A percentile compares a stretch with the other conserved stretches of the same genome.
Conservation (phyloP, 78 protist species). For the Planoprotostelium fungivorum region DNA sequence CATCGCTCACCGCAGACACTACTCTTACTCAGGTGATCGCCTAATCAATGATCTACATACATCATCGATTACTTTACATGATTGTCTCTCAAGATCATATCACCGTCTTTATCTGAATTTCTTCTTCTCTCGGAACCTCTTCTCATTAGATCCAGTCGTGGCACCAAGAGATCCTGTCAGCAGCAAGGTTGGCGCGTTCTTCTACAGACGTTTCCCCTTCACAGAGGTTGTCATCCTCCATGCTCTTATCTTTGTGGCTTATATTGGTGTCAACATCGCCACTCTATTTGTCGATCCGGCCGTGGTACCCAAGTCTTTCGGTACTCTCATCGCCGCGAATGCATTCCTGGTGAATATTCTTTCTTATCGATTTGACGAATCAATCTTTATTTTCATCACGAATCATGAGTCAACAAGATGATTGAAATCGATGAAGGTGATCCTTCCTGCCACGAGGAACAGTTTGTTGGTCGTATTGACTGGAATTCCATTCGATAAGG, state of each 20-base stretch:
- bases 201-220: neutral
- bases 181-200: neutral
- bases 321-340: neutral
- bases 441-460: neutral
- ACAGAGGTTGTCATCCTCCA: neutral
- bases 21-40: neutral
- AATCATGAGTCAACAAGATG: no score
- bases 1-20: neutral
- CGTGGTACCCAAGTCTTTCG: neutral
- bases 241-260: neutral
- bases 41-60: no score
- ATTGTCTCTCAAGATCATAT: neutral
- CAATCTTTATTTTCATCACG: no score
- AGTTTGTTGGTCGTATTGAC: neutral
- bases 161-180: no score
- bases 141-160: no score
- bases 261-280: neutral
- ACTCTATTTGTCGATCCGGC: neutral
- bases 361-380: no score
- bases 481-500: no score
- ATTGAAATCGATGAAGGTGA: no score
- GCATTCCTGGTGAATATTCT: neutral
- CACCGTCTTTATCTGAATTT: neutral
- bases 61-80: neutral
- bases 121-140: neutral